Evolutionary conservation across 805 yeast species (phyloP).

Genomic region (Saccharomyces eubayanus): DNA sequence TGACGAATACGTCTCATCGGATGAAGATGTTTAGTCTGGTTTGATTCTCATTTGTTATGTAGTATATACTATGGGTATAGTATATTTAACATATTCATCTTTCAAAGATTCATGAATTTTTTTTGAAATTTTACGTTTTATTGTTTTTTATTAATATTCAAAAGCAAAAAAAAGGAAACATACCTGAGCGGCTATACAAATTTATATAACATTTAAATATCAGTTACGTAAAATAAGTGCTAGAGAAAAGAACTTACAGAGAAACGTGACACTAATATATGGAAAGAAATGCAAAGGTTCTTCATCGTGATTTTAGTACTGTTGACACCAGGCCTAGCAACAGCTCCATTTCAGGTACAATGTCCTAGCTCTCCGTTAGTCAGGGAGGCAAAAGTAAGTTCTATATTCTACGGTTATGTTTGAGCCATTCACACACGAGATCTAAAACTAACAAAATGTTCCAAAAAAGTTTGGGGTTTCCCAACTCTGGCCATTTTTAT

Average conservation of each 20-base stretch:
- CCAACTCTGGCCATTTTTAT: not conserved
- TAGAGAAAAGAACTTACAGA: not conserved
- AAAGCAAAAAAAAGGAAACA: not conserved
- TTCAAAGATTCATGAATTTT: not conserved
- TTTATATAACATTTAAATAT: not conserved
- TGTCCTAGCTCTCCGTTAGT: constrained; percentile 24
- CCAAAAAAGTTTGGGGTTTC: not conserved
- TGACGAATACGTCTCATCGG: constrained; percentile 95
- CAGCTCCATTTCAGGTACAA: constrained; percentile 18
- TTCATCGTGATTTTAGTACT: not conserved
- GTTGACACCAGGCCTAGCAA: not conserved
- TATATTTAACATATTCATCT: not conserved
- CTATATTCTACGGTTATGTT: not conserved
- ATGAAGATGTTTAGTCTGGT: constrained; percentile 58
- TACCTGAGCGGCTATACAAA: not conserved
- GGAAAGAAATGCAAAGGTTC: not conserved
- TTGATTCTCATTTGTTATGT: too few relatives aligned
- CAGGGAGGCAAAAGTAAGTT: constrained; percentile 17
- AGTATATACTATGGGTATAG: not conserved
- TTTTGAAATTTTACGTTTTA: not conserved
- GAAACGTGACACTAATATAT: not conserved
- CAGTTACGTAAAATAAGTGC: not conserved
- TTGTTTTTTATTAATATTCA: not conserved
- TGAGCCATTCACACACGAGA: not conserved
- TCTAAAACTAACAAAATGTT: not conserved